Conservation (phyloP, 2,329 filamentous ascomycete genomes). For the Calonectria ilicicola region DNA sequence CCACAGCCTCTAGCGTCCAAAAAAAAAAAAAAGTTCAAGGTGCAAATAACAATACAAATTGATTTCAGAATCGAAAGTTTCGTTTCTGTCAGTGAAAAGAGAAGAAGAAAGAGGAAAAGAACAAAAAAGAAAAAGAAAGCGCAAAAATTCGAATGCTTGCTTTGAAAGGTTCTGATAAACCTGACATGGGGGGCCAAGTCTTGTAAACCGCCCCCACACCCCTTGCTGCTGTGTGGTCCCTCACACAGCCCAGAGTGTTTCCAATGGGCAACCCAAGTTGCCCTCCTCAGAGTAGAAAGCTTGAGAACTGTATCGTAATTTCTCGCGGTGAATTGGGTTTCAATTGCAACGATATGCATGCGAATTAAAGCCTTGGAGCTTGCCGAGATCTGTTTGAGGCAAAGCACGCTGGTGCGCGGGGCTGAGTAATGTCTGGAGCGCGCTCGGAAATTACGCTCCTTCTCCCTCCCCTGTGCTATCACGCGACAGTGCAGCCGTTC, state of each 20-base stretch:
- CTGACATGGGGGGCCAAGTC: neutral
- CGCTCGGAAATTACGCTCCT: slow-evolving; percentile 29
- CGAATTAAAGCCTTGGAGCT: neutral
- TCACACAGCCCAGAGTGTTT: neutral
- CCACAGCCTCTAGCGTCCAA: slow-evolving; percentile 17
- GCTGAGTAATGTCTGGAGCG: slow-evolving; percentile 33
- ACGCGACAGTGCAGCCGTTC: slow-evolving; percentile 24
- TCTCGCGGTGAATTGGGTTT: neutral
- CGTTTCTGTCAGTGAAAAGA: neutral
- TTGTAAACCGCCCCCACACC: neutral
- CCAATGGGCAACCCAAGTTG: neutral
- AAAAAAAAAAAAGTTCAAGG: too few relatives aligned
- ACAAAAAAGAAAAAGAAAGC: neutral
- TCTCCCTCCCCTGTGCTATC: slow-evolving; percentile 34
- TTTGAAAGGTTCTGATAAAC: neutral
- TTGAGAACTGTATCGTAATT: neutral
- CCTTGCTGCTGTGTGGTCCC: neutral
- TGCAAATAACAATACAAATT: slow-evolving; percentile 22
- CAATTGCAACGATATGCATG: neutral
- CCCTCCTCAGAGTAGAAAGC: neutral
- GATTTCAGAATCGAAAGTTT: slow-evolving; percentile 20
- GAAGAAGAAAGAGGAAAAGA: neutral
- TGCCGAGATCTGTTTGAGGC: slow-evolving; percentile 1
- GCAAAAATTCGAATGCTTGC: neutral
- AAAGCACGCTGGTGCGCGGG: slow-evolving; percentile 27